Evolutionary conservation across 257 asterid species (phyloP).

Genomic region (Ophiorrhiza pumila): DNA sequence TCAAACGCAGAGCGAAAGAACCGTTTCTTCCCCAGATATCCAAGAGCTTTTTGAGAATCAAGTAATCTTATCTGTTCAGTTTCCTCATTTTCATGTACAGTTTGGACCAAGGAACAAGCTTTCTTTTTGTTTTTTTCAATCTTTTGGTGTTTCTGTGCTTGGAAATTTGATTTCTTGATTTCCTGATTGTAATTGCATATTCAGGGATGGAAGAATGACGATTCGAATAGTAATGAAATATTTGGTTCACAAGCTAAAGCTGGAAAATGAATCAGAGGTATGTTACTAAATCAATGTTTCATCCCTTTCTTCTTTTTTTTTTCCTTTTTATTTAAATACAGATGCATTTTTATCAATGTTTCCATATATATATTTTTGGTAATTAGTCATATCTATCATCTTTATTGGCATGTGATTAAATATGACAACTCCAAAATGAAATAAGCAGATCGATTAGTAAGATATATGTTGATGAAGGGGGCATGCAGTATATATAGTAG

Average conservation of each 20-base stretch:
- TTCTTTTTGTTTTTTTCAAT: not conserved
- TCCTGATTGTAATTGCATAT: not conserved
- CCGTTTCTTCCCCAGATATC: conserved; percentile 88
- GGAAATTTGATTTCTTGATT: not conserved
- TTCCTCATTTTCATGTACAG: not conserved
- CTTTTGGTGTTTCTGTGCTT: not conserved
- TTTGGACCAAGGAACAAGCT: not conserved
- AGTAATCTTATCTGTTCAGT: conserved; percentile 34
- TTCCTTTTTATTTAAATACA: not conserved
- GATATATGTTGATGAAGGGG: no score
- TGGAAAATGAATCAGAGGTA: conserved; percentile 95
- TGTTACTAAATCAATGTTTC: conserved; percentile 14
- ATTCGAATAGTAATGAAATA: conserved; percentile 76
- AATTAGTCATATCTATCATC: no score
- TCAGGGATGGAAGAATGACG: conserved; percentile 88
- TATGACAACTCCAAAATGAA: no score
- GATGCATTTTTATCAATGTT: not conserved
- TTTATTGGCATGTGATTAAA: not conserved
- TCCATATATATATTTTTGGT: no score
- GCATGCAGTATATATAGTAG: no score
- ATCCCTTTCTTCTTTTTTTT: not conserved
- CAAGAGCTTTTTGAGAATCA: conserved; percentile 90
- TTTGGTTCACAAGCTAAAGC: conserved; percentile 73
- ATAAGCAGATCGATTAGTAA: no score
- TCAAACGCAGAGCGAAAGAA: conserved; percentile 59